Evolutionary conservation across 805 yeast genomes (phyloP).

Genomic region (Saccharomycopsis sp.): DNA sequence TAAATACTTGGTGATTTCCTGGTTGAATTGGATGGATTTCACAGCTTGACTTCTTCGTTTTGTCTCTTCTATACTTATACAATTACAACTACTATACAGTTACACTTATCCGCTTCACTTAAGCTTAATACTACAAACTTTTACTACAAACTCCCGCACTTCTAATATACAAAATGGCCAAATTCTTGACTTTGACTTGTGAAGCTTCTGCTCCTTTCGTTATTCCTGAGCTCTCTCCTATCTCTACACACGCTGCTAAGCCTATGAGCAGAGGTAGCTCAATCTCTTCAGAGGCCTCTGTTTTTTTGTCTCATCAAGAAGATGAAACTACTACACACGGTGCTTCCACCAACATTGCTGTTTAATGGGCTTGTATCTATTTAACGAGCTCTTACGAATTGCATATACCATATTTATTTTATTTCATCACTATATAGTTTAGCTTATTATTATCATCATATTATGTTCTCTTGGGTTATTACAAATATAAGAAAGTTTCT

Average conservation of each 20-base stretch:
- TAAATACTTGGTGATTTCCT: neutral
- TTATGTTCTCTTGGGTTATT: no score
- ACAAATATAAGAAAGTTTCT: no score
- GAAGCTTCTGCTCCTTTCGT: constrained; percentile 20
- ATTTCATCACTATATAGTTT: neutral
- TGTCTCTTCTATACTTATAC: no score
- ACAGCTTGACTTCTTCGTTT: no score
- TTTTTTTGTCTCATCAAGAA: neutral
- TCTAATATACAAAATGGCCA: neutral
- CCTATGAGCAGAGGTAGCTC: neutral
- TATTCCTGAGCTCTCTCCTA: constrained; percentile 18
- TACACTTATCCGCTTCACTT: no score
- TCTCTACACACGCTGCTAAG: neutral
- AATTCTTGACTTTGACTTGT: constrained; percentile 19
- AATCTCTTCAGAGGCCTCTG: neutral
- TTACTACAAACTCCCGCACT: no score
- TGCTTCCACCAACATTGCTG: neutral
- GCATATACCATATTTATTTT: neutral
- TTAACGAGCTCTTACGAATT: neutral
- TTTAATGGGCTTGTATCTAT: neutral
- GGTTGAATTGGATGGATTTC: no score
- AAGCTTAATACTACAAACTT: no score
- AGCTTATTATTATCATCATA: neutral
- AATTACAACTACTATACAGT: no score
- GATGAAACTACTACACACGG: neutral